Evolutionary conservation across 257 asterid species (phyloP).

Genomic region (Solanum clarkiae): DNA sequence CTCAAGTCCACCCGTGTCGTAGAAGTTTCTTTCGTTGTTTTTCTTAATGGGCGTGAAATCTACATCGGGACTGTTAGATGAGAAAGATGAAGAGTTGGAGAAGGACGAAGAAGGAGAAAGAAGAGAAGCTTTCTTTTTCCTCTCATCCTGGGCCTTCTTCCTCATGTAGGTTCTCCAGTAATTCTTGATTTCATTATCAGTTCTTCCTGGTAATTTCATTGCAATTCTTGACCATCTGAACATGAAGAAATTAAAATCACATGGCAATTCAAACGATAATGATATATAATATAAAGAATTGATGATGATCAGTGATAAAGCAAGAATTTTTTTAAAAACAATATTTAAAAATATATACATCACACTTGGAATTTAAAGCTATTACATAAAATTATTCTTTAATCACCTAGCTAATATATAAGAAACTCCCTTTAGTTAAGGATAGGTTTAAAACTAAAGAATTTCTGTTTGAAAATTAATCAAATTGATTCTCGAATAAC

Average conservation of each 20-base stretch:
- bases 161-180: conserved; percentile 83
- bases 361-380: not conserved
- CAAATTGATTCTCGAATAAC: too few relatives aligned
- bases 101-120: conserved; percentile 18
- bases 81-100: conserved; percentile 31
- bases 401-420: too few relatives aligned
- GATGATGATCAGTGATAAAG: not conserved
- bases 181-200: not conserved
- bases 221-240: conserved; percentile 92
- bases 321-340: not conserved
- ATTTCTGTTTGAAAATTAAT: too few relatives aligned
- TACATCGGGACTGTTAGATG: conserved; percentile 12
- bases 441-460: too few relatives aligned
- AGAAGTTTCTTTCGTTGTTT: conserved; percentile 32
- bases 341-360: not conserved
- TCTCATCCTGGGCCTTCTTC: conserved; percentile 60
- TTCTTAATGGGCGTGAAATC: conserved; percentile 8
- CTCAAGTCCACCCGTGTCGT: conserved; percentile 50
- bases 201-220: conserved; percentile 34
- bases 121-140: conserved; percentile 21
- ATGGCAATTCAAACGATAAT: not conserved
- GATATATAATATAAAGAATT: not conserved
- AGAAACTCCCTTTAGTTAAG: too few relatives aligned
- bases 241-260: not conserved
- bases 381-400: too few relatives aligned